A percentile compares a stretch with the other conserved stretches of the same genome.
Conservation (phyloP, 2,329 filamentous ascomycete genomes). For the Emergomyces pasteurianus region DNA sequence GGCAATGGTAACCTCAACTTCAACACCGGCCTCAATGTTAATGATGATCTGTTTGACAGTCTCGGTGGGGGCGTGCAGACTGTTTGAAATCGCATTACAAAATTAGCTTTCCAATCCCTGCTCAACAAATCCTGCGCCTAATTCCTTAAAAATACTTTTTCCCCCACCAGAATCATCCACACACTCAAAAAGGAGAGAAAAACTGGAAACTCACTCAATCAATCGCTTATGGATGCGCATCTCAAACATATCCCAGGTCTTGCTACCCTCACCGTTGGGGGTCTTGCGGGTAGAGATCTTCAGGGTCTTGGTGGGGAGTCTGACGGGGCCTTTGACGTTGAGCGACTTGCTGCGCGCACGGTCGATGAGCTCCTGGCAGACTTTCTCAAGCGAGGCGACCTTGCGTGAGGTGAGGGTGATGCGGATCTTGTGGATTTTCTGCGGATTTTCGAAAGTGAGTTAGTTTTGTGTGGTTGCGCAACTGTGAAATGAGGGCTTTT, state of each 20-base stretch:
- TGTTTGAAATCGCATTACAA: constrained; percentile 19
- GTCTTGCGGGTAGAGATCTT: constrained; percentile 98
- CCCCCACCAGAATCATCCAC: background rate
- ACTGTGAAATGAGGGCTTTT: background rate
- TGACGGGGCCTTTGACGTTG: constrained; percentile 95
- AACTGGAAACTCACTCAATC: constrained; percentile 58
- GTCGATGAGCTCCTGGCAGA: constrained; percentile 96
- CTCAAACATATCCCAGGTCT: constrained; percentile 99
- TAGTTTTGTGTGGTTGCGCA: background rate
- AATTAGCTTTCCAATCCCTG: constrained; percentile 8
- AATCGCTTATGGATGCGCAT: constrained; percentile 99
- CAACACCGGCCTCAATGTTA: constrained; percentile 43
- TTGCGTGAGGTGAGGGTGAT: constrained; percentile 96
- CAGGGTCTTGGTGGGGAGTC: constrained; percentile 92
- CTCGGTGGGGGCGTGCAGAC: constrained; percentile 93
- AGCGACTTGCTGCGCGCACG: constrained; percentile 98
- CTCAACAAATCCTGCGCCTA: too few relatives aligned
- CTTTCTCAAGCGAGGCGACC: constrained; percentile 92
- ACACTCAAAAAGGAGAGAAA: background rate
- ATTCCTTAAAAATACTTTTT: background rate
- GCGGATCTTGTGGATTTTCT: constrained; percentile 96
- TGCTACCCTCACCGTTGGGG: constrained; percentile 97
- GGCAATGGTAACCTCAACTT: constrained; percentile 43
- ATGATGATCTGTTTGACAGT: constrained; percentile 44
- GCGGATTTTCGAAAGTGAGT: constrained; percentile 7